Percentiles rank a stretch among this genome's conserved stretches.
These are phyloP conservation scores for Ustulina deusta DNA, from an alignment of 2,329 filamentous ascomycete species.

Conservation along the genomic window DNA sequence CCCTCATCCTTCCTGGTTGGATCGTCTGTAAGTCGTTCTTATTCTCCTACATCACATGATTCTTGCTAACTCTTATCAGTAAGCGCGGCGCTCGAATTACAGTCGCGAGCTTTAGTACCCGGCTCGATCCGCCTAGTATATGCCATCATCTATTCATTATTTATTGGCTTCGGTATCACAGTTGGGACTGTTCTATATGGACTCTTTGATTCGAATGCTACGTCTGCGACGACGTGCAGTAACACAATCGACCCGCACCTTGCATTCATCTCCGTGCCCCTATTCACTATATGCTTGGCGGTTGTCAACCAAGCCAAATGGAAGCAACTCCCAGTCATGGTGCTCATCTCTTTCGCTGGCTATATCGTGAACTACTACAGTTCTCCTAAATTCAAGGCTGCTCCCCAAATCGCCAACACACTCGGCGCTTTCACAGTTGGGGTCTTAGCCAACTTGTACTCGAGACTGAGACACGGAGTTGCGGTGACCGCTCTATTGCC, in stretches of 20 bases:
- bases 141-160: slow-evolving; percentile 78
- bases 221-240: slow-evolving; percentile 51
- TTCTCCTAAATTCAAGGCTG: slow-evolving; percentile 72
- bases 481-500: slow-evolving; percentile 61
- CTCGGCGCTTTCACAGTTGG: slow-evolving; percentile 82
- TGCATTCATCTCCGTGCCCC: slow-evolving; percentile 78
- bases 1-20: slow-evolving; percentile 77
- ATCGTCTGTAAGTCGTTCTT: slow-evolving; percentile 53
- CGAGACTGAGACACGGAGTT: slow-evolving; percentile 66
- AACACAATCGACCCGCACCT: slow-evolving; percentile 51
- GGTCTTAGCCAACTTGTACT: slow-evolving; percentile 81
- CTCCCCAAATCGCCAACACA: slow-evolving; percentile 81
- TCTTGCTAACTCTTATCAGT: slow-evolving; percentile 41
- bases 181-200: slow-evolving; percentile 58
- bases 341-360: slow-evolving; percentile 77
- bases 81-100: slow-evolving; percentile 68
- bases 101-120: slow-evolving; percentile 75
- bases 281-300: slow-evolving; percentile 78
- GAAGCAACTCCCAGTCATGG: slow-evolving; percentile 83
- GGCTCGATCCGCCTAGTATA: slow-evolving; percentile 81
- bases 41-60: not conserved
- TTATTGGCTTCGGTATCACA: slow-evolving; percentile 79
- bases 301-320: slow-evolving; percentile 85
- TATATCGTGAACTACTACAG: slow-evolving; percentile 83
- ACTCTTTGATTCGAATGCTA: slow-evolving; percentile 57